A percentile compares a stretch with the other conserved stretches of the same genome.
These are phyloP conservation scores for Oldenlandia corymbosa DNA, from an alignment of 257 asterid genomes.

Conservation along the genomic window DNA sequence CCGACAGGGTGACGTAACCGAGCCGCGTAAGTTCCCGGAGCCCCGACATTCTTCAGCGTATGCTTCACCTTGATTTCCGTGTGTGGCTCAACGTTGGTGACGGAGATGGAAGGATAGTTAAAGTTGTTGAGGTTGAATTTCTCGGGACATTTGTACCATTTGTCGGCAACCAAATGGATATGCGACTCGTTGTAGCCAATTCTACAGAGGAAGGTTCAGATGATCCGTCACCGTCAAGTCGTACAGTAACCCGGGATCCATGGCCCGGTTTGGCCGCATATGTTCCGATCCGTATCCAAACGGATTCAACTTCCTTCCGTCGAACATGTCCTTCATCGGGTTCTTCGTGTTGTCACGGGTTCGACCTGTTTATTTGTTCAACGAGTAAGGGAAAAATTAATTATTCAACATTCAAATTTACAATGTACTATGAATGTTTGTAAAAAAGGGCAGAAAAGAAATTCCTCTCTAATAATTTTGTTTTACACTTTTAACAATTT, in stretches of 20 bases:
- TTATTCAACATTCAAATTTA: no score
- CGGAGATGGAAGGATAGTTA: constrained; percentile 52
- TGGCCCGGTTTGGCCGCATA: constrained; percentile 49
- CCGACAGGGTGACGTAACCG: constrained; percentile 30
- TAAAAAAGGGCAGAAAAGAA: no score
- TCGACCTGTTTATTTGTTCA: constrained; percentile 32
- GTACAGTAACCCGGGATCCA: constrained; percentile 62
- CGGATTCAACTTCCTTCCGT: constrained; percentile 21
- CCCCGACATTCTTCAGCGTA: constrained; percentile 54
- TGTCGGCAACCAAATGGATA: constrained; percentile 9
- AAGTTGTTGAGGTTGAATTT: constrained; percentile 23
- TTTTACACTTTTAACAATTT: no score
- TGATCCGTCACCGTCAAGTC: constrained; percentile 40
- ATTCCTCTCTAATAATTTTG: no score
- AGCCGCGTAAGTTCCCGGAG: constrained; percentile 30
- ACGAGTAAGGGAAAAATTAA: no score
- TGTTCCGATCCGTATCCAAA: constrained; percentile 51
- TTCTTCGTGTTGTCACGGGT: constrained; percentile 43
- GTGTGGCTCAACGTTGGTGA: constrained; percentile 4
- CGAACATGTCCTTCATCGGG: constrained; percentile 20
- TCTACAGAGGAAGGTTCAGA: constrained; percentile 50
- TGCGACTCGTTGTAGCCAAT: constrained; percentile 34
- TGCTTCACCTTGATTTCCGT: constrained; percentile 25
- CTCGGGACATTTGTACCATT: constrained; percentile 29
- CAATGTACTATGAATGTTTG: no score